Evolutionary conservation across 176 grass and related monocot genomes (phyloP).

Genomic region (Lolium multiflorum): DNA sequence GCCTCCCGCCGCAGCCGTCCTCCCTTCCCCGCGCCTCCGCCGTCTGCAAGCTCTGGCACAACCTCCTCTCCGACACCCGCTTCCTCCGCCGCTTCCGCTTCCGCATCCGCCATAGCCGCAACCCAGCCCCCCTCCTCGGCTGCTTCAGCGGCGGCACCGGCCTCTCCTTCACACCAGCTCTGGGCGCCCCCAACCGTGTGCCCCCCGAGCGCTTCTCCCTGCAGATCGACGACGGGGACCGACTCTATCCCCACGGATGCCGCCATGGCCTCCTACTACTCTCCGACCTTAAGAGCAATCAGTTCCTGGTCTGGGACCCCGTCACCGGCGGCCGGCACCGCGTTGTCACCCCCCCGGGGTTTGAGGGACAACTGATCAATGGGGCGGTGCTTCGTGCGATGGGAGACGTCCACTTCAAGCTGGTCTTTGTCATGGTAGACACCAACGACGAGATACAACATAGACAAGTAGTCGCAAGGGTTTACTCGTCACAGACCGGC

Average conservation of each 20-base stretch:
- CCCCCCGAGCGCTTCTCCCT: neutral
- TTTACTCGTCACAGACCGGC: neutral
- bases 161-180: neutral
- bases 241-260: neutral
- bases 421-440: neutral
- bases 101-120: neutral
- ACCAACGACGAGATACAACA: neutral
- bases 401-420: neutral
- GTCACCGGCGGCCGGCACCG: neutral
- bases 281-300: neutral
- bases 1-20: neutral
- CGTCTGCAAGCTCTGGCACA: neutral
- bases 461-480: neutral
- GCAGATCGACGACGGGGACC: neutral
- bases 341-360: neutral
- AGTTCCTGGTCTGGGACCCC: neutral
- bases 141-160: neutral
- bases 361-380: neutral
- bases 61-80: neutral
- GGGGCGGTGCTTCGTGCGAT: neutral
- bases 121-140: neutral
- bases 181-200: neutral
- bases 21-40: neutral
- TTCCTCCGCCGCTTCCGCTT: neutral
- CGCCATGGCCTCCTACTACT: neutral